Base-by-base conservation (phyloP, 495 filamentous ascomycete species). In the Chaetomium cochliodes region DNA sequence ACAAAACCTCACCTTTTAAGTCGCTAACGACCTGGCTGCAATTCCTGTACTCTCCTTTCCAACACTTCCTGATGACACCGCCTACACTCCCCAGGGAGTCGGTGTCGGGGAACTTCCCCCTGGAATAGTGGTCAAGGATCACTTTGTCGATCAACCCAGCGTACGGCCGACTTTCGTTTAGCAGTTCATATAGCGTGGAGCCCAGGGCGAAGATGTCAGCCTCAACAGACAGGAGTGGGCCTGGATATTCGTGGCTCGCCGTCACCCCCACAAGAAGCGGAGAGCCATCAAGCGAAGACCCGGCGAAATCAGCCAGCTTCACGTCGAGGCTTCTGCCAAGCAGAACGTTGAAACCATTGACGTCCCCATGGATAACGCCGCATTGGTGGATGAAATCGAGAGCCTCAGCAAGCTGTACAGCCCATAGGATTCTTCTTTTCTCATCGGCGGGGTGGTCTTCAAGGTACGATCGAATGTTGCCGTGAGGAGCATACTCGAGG, bases 241-340 rank as follows among this genome's bases (percentile, higher is more conserved):
- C 58, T 6, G 58, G 46, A n/a, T 39, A 39, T 18, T 51, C 16
- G 46, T 60, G 46, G 28, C 46, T 60, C 2, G 44, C 26, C 44
- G 58, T 39, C 9, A 60, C 58, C 9, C 18, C 44, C 16, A 60
- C 50, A 26, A 60, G 58, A 18, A 60, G 44, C 18, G 58, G 58
- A 7, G n/a, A 50, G 26, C 46, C 58, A 15, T 60, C 58, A 12
- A 60, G 44, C 3, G 28, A 60, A 7, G 58, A 60, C 26, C 58
- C 58, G 1, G 46, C 58, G 25, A 59, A 59, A 28, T 58, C 55
- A n/a, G 55, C 39, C 5, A 59, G 41, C 42, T 59, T 59, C 9
- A 41, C 57, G 42, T 59, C 57, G 16, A 59, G 57, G 23, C 16
- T 23, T 0, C 28, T 5, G 42, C 39, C 26, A 3, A 60, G 58